Conservation (phyloP, 2,329 filamentous ascomycete species). For the Coniosporium tulheliwenetii region DNA sequence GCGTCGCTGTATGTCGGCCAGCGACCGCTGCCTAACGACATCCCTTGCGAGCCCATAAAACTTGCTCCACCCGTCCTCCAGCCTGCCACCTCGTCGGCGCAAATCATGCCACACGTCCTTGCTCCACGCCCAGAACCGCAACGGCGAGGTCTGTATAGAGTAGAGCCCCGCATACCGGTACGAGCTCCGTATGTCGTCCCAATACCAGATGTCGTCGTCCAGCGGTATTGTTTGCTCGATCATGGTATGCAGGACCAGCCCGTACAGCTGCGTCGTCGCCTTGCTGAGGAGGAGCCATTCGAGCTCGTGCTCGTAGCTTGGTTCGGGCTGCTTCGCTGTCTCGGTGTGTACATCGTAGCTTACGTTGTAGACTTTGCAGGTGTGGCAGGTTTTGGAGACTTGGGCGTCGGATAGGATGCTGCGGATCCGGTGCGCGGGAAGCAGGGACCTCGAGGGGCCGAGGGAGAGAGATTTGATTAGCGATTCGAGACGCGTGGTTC, state of each 20-base stretch:
- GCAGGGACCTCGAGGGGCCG: too few relatives aligned
- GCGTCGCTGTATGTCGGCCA: conserved; percentile 53
- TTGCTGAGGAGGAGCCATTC: conserved; percentile 88
- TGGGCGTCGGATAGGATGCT: conserved; percentile 4
- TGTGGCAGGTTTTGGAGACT: conserved; percentile 5
- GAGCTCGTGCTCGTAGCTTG: conserved; percentile 56
- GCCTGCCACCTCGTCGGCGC: conserved; percentile 17
- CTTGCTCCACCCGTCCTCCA: conserved; percentile 32
- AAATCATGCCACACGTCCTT: conserved; percentile 55
- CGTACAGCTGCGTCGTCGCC: conserved; percentile 81
- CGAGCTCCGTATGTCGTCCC: conserved; percentile 75
- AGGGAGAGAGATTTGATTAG: too few relatives aligned
- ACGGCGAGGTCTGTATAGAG: conserved; percentile 69
- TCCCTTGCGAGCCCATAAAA: conserved; percentile 73
- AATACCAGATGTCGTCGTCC: conserved; percentile 84
- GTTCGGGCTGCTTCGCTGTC: conserved; percentile 5
- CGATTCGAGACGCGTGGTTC: background rate
- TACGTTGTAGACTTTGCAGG: conserved; percentile 1
- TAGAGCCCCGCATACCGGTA: conserved; percentile 69
- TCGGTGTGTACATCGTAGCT: conserved; percentile 2
- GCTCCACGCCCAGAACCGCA: conserved; percentile 56
- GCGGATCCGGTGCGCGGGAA: conserved; percentile 2
- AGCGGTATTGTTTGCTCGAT: conserved; percentile 72
- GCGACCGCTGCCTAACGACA: conserved; percentile 56
- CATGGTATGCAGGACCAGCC: conserved; percentile 59